Conservation (phyloP, 2,329 filamentous ascomycete genomes). For the Rugonectria rugulosa region DNA sequence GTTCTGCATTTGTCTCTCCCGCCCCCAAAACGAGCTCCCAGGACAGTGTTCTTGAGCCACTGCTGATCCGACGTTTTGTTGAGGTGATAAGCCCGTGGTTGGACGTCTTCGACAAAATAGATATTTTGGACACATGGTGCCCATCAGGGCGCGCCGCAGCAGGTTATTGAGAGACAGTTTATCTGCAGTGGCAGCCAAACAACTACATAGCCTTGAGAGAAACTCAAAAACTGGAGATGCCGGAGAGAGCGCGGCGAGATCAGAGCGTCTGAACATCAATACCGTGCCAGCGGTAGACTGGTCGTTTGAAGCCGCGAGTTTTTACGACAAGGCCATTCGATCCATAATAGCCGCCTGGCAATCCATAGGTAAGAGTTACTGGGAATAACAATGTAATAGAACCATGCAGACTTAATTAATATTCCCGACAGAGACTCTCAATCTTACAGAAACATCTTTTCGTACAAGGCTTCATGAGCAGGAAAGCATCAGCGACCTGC, state of each 20-base stretch:
- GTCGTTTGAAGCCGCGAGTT: slow-evolving; percentile 3
- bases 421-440: too few species aligned
- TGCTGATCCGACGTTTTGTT: slow-evolving; percentile 2
- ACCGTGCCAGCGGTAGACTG: neutral
- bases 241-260: neutral
- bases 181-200: slow-evolving; percentile 3
- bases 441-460: too few species aligned
- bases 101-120: slow-evolving; percentile 7
- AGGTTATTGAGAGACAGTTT: slow-evolving; percentile 2
- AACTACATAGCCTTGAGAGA: too few species aligned
- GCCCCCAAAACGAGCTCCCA: neutral
- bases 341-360: slow-evolving; percentile 3
- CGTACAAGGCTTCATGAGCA: too few species aligned
- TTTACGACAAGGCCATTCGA: slow-evolving; percentile 10
- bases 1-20: too few species aligned
- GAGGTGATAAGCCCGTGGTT: slow-evolving; percentile 6
- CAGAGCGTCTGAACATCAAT: too few species aligned
- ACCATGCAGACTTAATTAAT: too few species aligned
- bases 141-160: neutral
- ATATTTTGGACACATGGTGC: slow-evolving; percentile 7
- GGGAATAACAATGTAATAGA: neutral
- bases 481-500: neutral
- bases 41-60: too few species aligned
- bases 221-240: neutral
- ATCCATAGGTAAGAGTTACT: neutral